Conservation (phyloP, 148 eudicot genomes). For the Euryodendron excelsum region DNA sequence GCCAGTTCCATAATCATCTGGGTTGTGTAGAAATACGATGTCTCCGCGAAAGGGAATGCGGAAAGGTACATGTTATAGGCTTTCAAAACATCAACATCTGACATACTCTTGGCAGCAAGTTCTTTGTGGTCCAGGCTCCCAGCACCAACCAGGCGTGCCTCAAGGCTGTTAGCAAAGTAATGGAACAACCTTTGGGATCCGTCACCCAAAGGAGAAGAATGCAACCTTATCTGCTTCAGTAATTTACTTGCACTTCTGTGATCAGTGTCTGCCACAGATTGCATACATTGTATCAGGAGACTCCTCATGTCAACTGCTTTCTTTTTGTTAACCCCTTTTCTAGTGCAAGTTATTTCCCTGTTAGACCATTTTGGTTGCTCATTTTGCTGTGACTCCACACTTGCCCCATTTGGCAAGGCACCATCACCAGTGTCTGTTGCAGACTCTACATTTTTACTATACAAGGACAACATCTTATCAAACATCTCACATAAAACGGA, state of each 20-base stretch:
- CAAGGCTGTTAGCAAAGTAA: constrained; percentile 53
- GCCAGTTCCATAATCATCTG: constrained; percentile 32
- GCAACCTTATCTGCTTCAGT: constrained; percentile 38
- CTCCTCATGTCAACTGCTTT: constrained; percentile 42
- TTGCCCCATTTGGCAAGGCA: constrained; percentile 6
- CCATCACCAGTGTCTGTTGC: constrained; percentile 18
- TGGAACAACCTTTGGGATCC: constrained; percentile 54
- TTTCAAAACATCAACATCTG: constrained; percentile 30
- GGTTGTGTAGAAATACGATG: constrained; percentile 38
- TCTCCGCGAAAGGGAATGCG: constrained; percentile 50
- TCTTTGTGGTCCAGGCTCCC: constrained; percentile 13
- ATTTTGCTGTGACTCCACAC: not conserved
- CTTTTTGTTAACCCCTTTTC: constrained; percentile 19
- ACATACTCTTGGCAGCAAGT: constrained; percentile 16
- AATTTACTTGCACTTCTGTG: constrained; percentile 32
- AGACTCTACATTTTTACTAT: constrained; percentile 32
- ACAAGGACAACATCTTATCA: constrained; percentile 42
- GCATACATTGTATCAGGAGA: constrained; percentile 49
- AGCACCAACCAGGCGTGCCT: constrained; percentile 50
- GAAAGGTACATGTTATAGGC: constrained; percentile 43
- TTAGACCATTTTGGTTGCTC: constrained; percentile 15
- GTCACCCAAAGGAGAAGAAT: constrained; percentile 46
- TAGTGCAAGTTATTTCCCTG: not conserved
- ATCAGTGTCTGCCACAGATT: constrained; percentile 38
- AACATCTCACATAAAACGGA: constrained; percentile 39